Evolutionary conservation across 257 asterid species (phyloP).

Genomic region (Primulina huaijiensis): DNA sequence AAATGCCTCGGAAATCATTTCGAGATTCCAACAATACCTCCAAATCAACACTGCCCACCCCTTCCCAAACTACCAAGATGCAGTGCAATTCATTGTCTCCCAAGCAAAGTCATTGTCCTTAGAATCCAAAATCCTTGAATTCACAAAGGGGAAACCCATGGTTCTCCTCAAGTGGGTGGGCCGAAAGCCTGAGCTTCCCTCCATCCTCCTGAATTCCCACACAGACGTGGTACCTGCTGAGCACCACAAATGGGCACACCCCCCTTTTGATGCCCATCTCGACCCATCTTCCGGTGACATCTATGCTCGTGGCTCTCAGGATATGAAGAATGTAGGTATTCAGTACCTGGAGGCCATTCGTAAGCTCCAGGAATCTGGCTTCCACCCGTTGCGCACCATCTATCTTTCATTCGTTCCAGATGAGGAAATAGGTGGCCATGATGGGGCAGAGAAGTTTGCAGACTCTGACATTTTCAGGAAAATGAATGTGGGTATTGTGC

Average conservation of each 20-base stretch:
- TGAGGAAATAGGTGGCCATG: slow-evolving; percentile 94
- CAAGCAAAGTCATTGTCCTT: slow-evolving; percentile 69
- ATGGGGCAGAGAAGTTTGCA: slow-evolving; percentile 77
- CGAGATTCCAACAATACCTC: slow-evolving; percentile 86
- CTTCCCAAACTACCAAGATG: slow-evolving; percentile 60
- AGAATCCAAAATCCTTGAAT: slow-evolving; percentile 51
- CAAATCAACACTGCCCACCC: slow-evolving; percentile 87
- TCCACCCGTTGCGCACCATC: slow-evolving; percentile 62
- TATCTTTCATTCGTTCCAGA: slow-evolving; percentile 91
- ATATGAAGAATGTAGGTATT: slow-evolving; percentile 87
- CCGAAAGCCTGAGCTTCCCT: slow-evolving; percentile 57
- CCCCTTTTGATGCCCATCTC: slow-evolving; percentile 73
- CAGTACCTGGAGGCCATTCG: slow-evolving; percentile 93
- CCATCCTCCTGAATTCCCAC: slow-evolving; percentile 91
- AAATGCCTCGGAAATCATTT: slow-evolving; percentile 43
- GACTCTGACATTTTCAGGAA: slow-evolving; percentile 57
- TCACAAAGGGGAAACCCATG: slow-evolving; percentile 66
- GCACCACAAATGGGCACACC: slow-evolving; percentile 74
- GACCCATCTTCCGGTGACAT: slow-evolving; percentile 64
- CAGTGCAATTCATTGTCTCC: slow-evolving; percentile 59
- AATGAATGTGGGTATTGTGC: slow-evolving; percentile 83
- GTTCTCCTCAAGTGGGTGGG: slow-evolving; percentile 83
- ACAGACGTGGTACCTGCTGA: slow-evolving; percentile 94
- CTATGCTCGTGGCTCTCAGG: slow-evolving; percentile 95
- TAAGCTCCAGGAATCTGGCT: slow-evolving; percentile 60